Evolutionary conservation across 1,284 basidiomycete species (phyloP).

Genomic region (Boletus mariae): DNA sequence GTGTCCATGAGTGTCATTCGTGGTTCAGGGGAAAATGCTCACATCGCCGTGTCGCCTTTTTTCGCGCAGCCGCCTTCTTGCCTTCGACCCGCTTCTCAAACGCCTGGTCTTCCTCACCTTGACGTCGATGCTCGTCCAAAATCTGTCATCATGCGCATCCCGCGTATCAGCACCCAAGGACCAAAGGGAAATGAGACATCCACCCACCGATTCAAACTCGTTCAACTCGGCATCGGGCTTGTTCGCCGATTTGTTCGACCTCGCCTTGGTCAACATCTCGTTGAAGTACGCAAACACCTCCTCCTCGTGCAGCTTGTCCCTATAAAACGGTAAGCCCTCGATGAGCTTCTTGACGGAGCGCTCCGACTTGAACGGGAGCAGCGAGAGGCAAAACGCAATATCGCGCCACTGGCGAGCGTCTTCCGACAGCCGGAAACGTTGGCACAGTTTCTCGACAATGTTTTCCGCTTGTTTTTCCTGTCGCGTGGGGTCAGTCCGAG

Average conservation of each 20-base stretch:
- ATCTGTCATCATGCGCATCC: constrained; percentile 46
- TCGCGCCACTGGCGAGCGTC: constrained; percentile 96
- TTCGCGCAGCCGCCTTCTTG: constrained; percentile 78
- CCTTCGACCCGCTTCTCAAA: constrained; percentile 80
- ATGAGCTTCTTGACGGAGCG: constrained; percentile 94
- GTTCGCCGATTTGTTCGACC: constrained; percentile 82
- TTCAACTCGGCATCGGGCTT: constrained; percentile 87
- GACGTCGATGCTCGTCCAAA: constrained; percentile 75
- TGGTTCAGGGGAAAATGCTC: neutral
- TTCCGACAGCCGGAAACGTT: constrained; percentile 86
- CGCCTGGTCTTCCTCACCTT: constrained; percentile 89
- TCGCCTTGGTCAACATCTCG: constrained; percentile 82
- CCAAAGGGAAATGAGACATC: constrained; percentile 6
- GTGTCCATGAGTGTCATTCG: too few relatives aligned
- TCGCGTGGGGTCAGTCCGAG: neutral
- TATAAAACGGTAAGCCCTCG: constrained; percentile 87
- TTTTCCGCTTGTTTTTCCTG: constrained; percentile 95
- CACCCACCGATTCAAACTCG: constrained; percentile 77
- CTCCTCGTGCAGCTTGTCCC: constrained; percentile 92
- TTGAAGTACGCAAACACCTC: constrained; percentile 81
- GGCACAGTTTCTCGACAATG: constrained; percentile 93
- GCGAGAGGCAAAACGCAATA: constrained; percentile 91
- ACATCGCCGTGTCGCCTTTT: constrained; percentile 49
- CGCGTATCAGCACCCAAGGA: neutral
- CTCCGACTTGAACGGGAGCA: constrained; percentile 96